Percentiles rank a stretch among this genome's conserved stretches.
These are phyloP conservation scores for Aureobasidium melanogenum DNA, from an alignment of 2,329 filamentous ascomycete species.

Conservation along the genomic window DNA sequence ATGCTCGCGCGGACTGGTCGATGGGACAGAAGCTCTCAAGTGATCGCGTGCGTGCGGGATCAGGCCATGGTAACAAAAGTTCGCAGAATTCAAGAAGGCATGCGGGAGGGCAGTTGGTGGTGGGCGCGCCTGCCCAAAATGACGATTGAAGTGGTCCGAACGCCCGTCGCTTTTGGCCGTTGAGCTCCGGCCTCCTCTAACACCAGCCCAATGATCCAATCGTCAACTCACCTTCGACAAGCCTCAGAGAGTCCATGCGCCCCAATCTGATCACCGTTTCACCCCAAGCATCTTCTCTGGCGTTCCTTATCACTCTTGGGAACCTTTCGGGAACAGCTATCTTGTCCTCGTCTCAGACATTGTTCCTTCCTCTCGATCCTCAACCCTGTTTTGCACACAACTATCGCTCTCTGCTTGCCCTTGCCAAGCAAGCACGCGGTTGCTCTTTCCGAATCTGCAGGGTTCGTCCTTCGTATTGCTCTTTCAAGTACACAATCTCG, in stretches of 20 bases:
- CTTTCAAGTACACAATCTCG: background rate
- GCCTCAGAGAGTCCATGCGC: background rate
- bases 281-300: background rate
- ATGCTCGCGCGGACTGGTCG: background rate
- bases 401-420: background rate
- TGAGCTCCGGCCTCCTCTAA: background rate
- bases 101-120: constrained; percentile 4
- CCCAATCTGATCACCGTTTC: background rate
- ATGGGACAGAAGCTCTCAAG: background rate
- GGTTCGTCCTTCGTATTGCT: background rate
- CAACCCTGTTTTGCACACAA: background rate
- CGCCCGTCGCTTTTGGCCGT: background rate
- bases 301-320: background rate
- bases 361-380: background rate
- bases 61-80: constrained; percentile 7
- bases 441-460: constrained; percentile 2
- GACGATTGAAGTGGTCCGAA: constrained; percentile 3
- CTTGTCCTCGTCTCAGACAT: background rate
- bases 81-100: background rate
- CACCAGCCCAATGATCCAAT: background rate
- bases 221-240: background rate
- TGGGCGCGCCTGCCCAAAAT: constrained; percentile 2
- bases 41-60: constrained; percentile 5
- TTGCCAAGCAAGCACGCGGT: constrained; percentile 6
- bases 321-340: background rate